Evolutionary conservation across 768 basidiomycete genomes (phyloP), one percentile per base, ranked within the genome.

Genomic region (Hirschioporus abietinus): DNA sequence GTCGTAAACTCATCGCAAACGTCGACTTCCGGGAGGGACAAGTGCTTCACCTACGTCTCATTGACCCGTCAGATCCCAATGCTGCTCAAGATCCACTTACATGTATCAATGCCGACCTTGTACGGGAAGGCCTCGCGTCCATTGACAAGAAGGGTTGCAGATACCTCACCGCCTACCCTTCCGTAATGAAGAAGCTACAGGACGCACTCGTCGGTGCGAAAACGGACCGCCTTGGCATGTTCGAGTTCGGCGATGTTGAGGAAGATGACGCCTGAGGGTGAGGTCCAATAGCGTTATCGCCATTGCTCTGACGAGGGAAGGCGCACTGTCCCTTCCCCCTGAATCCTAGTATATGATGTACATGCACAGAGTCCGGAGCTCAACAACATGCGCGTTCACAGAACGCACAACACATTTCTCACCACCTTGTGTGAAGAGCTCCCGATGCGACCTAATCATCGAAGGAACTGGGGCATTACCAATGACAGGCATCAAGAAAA

Each of bases 1-100:
- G 93, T n/a, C 90, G 95, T 64, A 95, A 95, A 73, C 83, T 99
- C n/a, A 81, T 99, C 63, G 97, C 95, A n/a, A 98, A 96, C 78
- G 81, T 95, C 66, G 97, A 99, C 76, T 85, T 90, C 72, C 88
- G 82, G 72, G 96, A 97, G 72, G 90, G 91, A 26, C 70, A 83
- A 24, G 72, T 89, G 0, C 80, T 96, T 30, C 95, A 97, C 76
- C 86, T 99, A 65, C 91, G 96, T 62, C 86, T 99, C 36, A 96
- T 97, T 68, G 96, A 99, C 74, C 92, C 96, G 0, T 75, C 82
- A 26, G 90, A 95, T 77, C 87, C 92, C 1, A 77, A 82, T 8
- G 83, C 86, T 6, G 82, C 86, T 5, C 78, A 85, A 24, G 89
- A 95, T 71, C 89, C 91, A 1, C 76, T 86, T 12, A 85, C 89